phyloP scores from a whole-genome alignment of 371 early-diverging fungal species.

The Lichtheimia hyalospora region DNA sequence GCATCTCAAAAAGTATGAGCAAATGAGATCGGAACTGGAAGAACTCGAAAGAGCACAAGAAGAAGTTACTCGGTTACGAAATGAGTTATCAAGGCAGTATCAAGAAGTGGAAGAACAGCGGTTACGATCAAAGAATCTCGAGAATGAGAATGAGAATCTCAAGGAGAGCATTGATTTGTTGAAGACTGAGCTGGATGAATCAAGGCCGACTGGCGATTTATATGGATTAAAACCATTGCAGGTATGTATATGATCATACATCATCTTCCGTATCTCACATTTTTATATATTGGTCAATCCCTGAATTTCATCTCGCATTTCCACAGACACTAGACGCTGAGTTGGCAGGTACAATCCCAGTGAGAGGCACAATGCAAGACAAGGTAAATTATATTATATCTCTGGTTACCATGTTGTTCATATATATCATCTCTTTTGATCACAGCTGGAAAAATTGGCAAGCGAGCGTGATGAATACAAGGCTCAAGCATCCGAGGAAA shows the following conservation, averaged over 20 bases:
- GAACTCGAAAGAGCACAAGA: constrained; percentile 7
- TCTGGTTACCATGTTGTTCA: no score
- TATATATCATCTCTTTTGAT: background rate
- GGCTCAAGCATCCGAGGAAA: background rate
- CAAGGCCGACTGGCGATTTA: constrained; percentile 5
- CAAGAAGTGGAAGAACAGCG: constrained; percentile 14
- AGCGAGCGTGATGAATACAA: background rate
- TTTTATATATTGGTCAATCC: no score
- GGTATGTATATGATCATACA: background rate
- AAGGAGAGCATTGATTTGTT: constrained; percentile 26
- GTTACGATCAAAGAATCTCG: background rate
- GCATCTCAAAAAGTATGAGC: constrained; percentile 5
- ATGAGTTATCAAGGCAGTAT: background rate
- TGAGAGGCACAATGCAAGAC: background rate
- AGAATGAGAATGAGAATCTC: constrained; percentile 16
- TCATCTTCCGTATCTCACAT: no score
- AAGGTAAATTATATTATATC: background rate
- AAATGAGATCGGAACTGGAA: background rate
- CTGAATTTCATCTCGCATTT: background rate
- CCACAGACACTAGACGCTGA: constrained; percentile 1
- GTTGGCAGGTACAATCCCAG: background rate
- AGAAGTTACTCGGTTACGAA: background rate
- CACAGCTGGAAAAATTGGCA: constrained; percentile 1
- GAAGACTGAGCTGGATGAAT: constrained; percentile 32
- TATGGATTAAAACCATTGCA: background rate